Evolutionary conservation across 768 basidiomycete genomes (phyloP), one percentile per base, ranked within the genome.

Genomic region (Scleroderma bovista): DNA sequence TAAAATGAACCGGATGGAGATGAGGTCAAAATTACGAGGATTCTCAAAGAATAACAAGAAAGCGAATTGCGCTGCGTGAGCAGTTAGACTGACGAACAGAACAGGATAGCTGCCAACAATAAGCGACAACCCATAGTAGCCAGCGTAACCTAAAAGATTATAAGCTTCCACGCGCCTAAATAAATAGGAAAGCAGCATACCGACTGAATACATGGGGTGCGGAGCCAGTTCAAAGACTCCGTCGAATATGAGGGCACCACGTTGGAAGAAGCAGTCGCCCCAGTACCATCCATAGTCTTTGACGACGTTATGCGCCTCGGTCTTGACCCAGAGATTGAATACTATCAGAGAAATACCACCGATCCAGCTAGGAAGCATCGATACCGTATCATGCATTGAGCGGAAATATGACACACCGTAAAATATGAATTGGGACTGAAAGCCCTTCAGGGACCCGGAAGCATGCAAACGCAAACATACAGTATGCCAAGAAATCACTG

Each of bases 271-370:
- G 50, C 84, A 84, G 57, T 93, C 90, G 10, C 90, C 93, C 92
- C 92, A 93, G 66, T 93, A 97, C 93, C 93, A 97, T 15, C 93
- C 94, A 57, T 95, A 97, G 61, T 97, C 95, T 60, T 96, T 98
- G 53, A 98, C 93, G 44, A 98, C 92, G 47, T 92, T 80, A 65
- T 99, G 96, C 1, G 96, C 96, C 62, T 98, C 95, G 2, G 88
- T 89, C 65, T 99, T 99, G 54, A 99, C 93, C 93, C 94, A 98
- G 32, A 98, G 77, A 66, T 99, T 98, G 76, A 98, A 98, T 19
- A 77, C 79, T 63, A 98, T 93, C 22, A 99, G 72, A 1, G 80
- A 77, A 52, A 89, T 64, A 5, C 96, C 96, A 19, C 86, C 86
- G 40, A 87, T 68, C 95, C 95, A 99, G 57, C 91, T 91, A 50